Evolutionary conservation across 257 asterid genomes (phyloP).

Genomic region (Penstemon barbatus): DNA sequence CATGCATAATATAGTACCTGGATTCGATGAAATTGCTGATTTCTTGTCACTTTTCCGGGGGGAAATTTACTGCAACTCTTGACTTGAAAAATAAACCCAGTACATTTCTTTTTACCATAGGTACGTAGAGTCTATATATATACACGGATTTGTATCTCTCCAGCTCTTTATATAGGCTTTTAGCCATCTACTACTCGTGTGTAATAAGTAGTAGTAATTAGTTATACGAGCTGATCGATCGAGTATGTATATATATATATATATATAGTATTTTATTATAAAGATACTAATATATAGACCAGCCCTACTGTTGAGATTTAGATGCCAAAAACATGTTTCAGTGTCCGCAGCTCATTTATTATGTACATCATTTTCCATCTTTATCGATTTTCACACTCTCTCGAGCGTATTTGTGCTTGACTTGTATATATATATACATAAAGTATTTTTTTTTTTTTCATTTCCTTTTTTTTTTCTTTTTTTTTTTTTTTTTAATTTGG

Average conservation of each 20-base stretch:
- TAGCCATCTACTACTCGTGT: conserved; percentile 7
- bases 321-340: conserved; percentile 55
- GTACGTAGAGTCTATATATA: not conserved
- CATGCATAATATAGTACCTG: conserved; percentile 1
- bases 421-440: not conserved
- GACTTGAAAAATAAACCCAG: conserved; percentile 16
- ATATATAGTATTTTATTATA: not conserved
- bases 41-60: conserved; percentile 24
- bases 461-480: not conserved
- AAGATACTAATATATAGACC: conserved; percentile 10
- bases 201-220: not conserved
- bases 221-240: not conserved
- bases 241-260: not conserved
- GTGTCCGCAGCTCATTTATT: conserved; percentile 36
- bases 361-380: conserved; percentile 24
- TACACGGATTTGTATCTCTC: not conserved
- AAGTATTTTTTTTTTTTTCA: not conserved
- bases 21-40: not conserved
- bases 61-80: conserved; percentile 30
- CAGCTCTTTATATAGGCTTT: not conserved
- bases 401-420: not conserved
- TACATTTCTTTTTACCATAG: not conserved
- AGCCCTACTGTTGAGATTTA: conserved; percentile 38
- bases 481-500: not conserved
- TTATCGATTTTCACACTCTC: conserved; percentile 30